A percentile compares a stretch with the other conserved stretches of the same genome.
Evolutionary conservation across 495 filamentous ascomycete species (phyloP).

Genomic region (Evansstolkia leycettana): DNA sequence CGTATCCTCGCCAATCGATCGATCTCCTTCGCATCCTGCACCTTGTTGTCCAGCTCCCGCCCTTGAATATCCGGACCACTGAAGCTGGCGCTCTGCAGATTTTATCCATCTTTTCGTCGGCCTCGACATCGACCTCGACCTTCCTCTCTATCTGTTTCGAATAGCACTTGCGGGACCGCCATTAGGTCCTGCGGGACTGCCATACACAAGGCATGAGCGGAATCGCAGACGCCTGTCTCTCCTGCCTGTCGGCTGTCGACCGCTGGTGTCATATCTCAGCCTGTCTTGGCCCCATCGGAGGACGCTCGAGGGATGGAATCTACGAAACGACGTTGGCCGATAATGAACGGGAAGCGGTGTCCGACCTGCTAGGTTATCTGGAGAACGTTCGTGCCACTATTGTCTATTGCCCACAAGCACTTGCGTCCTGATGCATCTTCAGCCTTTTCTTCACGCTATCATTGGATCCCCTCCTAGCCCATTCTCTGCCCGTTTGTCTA

Average conservation of each 20-base stretch:
- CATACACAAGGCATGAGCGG: slow-evolving; percentile 25
- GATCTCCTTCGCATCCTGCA: slow-evolving; percentile 1
- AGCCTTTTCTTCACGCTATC: not conserved
- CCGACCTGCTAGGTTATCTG: slow-evolving; percentile 86
- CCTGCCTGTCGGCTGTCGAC: slow-evolving; percentile 32
- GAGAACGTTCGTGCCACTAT: slow-evolving; percentile 62
- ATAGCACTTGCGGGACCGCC: slow-evolving; percentile 16
- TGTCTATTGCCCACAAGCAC: not conserved
- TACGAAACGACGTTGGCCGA: slow-evolving; percentile 95
- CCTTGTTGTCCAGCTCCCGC: not conserved
- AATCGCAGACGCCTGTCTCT: slow-evolving; percentile 30
- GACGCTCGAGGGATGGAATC: slow-evolving; percentile 79
- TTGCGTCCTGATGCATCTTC: not conserved
- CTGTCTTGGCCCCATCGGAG: slow-evolving; percentile 39
- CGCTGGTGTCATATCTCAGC: slow-evolving; percentile 37
- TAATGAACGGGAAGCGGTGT: slow-evolving; percentile 93
- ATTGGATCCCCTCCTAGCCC: slow-evolving; percentile 4
- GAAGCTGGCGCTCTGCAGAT: not conserved
- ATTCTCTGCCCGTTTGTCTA: not conserved
- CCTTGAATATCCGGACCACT: too few species aligned
- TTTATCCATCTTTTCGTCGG: not conserved
- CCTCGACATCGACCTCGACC: not conserved
- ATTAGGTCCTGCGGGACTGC: slow-evolving; percentile 19
- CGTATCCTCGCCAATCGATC: slow-evolving; percentile 8
- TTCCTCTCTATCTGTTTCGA: slow-evolving; percentile 5